phyloP scores from a whole-genome alignment of 192 early-diverging fungal species.

The Entomortierella lignicola region DNA sequence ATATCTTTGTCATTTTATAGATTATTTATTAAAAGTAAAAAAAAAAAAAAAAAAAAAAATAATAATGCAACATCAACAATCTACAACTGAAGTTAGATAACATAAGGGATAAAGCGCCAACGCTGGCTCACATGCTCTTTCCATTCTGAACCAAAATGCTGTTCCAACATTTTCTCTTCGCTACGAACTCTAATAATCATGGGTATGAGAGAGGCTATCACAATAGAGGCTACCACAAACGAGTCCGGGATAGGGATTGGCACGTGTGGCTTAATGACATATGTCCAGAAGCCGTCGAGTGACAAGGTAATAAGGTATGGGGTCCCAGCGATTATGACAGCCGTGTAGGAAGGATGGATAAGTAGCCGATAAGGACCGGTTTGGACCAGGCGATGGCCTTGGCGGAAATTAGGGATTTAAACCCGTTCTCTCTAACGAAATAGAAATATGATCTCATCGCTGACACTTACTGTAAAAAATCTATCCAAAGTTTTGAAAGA shows the following conservation, averaged over 20 bases:
- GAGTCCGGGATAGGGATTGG: slow-evolving; percentile 17
- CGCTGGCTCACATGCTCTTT: slow-evolving; percentile 15
- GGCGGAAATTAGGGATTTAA: no score
- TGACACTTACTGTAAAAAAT: slow-evolving; percentile 33
- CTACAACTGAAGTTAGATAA: not conserved
- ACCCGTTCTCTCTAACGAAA: slow-evolving; percentile 13
- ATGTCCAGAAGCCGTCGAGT: slow-evolving; percentile 19
- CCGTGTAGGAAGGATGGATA: slow-evolving; percentile 40
- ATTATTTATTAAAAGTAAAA: not conserved
- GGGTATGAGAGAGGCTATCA: slow-evolving; percentile 1
- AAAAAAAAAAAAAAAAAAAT: not conserved
- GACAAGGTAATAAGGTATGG: slow-evolving; percentile 21
- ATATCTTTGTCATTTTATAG: not conserved
- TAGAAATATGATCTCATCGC: not conserved
- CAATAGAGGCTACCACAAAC: not conserved
- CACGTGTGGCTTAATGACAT: slow-evolving; percentile 17
- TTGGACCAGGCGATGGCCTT: slow-evolving; percentile 29
- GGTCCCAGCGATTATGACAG: slow-evolving; percentile 20
- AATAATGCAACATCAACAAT: no score
- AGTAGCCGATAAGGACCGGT: slow-evolving; percentile 28
- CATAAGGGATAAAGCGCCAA: slow-evolving; percentile 32
- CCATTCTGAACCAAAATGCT: slow-evolving; percentile 36
- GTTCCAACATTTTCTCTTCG: slow-evolving; percentile 30
- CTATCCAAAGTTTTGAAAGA: slow-evolving; percentile 24
- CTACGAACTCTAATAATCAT: slow-evolving; percentile 12